These are phyloP conservation scores for Rasamsonia emersonii DNA, from an alignment of 2,329 filamentous ascomycete species.

Conservation along the genomic window DNA sequence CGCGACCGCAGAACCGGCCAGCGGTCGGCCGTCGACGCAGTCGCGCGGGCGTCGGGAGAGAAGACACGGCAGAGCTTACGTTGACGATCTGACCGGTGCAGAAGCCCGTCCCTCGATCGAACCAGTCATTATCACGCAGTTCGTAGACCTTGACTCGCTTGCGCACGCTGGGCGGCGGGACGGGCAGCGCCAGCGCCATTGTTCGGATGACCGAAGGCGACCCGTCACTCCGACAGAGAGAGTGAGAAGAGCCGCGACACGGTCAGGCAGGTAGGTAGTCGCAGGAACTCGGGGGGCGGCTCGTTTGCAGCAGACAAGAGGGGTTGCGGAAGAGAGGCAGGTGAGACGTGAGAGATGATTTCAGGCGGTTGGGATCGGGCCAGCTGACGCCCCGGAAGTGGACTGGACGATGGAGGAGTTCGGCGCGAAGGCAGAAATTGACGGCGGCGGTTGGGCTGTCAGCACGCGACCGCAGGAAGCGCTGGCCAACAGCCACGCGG, in stretches of 20 bases:
- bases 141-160: conserved; percentile 95
- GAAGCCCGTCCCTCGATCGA: conserved; percentile 92
- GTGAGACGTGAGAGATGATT: too few relatives aligned
- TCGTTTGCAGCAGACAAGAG: conserved; percentile 10
- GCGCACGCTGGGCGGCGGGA: conserved; percentile 41
- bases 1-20: conserved; percentile 13
- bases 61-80: conserved; percentile 48
- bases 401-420: too few relatives aligned
- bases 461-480: neutral
- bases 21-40: conserved; percentile 1
- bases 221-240: conserved; percentile 31
- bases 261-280: neutral
- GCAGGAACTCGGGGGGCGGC: conserved; percentile 9
- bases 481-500: neutral
- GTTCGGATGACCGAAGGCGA: conserved; percentile 22
- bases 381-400: conserved; percentile 23
- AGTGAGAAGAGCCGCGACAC: conserved; percentile 19
- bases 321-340: conserved; percentile 13
- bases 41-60: conserved; percentile 4
- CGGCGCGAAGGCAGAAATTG: neutral
- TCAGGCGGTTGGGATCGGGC: conserved; percentile 16
- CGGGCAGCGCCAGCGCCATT: conserved; percentile 40
- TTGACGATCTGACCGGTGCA: conserved; percentile 69
- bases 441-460: neutral
- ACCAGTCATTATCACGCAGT: conserved; percentile 98